Base-by-base conservation (phyloP, 73 alveolate species). In the Durusdinium trenchii region DNA sequence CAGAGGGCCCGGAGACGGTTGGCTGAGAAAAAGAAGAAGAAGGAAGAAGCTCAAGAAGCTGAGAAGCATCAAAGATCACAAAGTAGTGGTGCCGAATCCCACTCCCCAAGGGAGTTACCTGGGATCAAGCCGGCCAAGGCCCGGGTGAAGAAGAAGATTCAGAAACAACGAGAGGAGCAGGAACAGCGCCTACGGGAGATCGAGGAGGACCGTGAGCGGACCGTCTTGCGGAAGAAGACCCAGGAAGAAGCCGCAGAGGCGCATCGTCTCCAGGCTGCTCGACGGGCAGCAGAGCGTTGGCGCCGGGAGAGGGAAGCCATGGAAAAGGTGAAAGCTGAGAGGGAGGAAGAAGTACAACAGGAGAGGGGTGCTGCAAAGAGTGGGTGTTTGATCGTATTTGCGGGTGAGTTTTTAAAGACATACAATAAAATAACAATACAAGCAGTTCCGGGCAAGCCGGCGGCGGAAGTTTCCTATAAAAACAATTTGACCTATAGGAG, bases 111-210 rank as follows among this genome's bases (percentile, higher is more conserved):
- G 45, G 89, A 35, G 61, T 28, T 81, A 67, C 91, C 91, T 46
- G 91, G 91, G 61, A 14, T 81, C 69, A 81, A 81, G 48, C 91
- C 91, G 69, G 91, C 91, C 3, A 81, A 81, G 47, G 91, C 71
- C 14, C 64, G 91, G 28, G 91, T 81, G 14, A 46, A 67, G 32
- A 81, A 81, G 47, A 81, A 47, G 71, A 81, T 81, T 38, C 50
- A 48, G 69, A 81, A 81, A 35, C 91, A 81, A 67, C 20, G 69
- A 81, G 50, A 81, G 91, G 91, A 81, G 35, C 91, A 81, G 91
- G 91, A 81, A 48, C 67, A 23, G 36, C 91, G 91, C 38, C 69
- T 81, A 5, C 67, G 69, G 26, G 91, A 81, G 48, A 81, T 81
- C 10, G 91, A 81, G 91, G 91, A 81, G 46, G 91, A 81, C 50